Percentiles rank a stretch among this genome's conserved stretches.
Conservation (phyloP, 140 eudicot genomes). For the Bidens hawaiensis region DNA sequence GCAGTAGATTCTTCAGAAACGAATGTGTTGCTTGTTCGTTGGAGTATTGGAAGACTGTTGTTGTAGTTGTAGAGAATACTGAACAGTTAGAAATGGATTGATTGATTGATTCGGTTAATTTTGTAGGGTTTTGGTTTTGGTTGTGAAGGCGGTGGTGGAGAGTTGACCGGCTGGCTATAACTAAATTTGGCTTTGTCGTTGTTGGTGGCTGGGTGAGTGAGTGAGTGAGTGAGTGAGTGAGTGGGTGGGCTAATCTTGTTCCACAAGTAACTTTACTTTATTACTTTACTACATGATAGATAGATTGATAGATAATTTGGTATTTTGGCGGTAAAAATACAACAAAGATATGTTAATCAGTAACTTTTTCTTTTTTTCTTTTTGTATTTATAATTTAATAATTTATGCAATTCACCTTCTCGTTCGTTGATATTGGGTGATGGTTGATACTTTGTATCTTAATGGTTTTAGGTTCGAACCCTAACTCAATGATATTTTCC, state of each 20-base stretch:
- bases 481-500: too few species aligned
- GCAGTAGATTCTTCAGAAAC: constrained; percentile 11
- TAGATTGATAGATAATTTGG: too few species aligned
- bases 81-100: neutral
- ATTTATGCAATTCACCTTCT: too few species aligned
- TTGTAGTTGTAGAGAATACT: constrained; percentile 14
- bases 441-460: too few species aligned
- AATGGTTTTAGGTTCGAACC: too few species aligned
- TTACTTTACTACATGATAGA: too few species aligned
- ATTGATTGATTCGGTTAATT: neutral
- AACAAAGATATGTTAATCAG: too few species aligned
- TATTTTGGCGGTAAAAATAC: neutral
- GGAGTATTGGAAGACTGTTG: constrained; percentile 13
- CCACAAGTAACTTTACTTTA: neutral
- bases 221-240: too few species aligned
- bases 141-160: constrained; percentile 21
- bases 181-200: constrained; percentile 14
- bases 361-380: too few species aligned
- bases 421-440: too few species aligned
- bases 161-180: neutral
- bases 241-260: constrained; percentile 3
- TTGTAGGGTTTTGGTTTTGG: neutral
- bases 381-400: too few species aligned
- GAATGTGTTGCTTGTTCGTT: constrained; percentile 1
- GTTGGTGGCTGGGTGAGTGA: neutral